Evolutionary conservation across 257 asterid species (phyloP).

Genomic region (Petrea volubilis): DNA sequence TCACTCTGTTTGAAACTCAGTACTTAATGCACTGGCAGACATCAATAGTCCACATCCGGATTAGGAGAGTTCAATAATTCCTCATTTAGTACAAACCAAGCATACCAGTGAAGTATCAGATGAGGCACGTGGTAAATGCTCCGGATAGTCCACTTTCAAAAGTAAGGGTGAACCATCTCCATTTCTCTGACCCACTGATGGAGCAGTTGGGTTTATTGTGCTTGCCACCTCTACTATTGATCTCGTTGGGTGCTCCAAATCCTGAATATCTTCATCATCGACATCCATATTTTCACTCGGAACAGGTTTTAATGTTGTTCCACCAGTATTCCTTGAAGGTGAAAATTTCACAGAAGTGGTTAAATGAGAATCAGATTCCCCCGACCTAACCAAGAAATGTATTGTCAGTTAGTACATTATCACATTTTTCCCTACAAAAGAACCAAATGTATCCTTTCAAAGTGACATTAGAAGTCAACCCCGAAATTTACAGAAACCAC

Average conservation of each 20-base stretch:
- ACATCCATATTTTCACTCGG: slow-evolving; percentile 37
- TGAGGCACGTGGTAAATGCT: slow-evolving; percentile 36
- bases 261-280: slow-evolving; percentile 32
- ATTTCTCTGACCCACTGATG: slow-evolving; percentile 33
- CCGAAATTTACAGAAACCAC: background rate
- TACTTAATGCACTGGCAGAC: too few relatives aligned
- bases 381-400: slow-evolving; percentile 48
- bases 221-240: slow-evolving; percentile 29
- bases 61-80: background rate
- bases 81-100: slow-evolving; percentile 22
- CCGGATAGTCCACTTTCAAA: slow-evolving; percentile 27
- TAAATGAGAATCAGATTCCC: slow-evolving; percentile 32
- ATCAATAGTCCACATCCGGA: too few relatives aligned
- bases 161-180: slow-evolving; percentile 37
- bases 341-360: slow-evolving; percentile 32
- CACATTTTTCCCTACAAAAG: slow-evolving; percentile 7
- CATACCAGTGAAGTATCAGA: slow-evolving; percentile 58
- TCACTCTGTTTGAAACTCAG: background rate
- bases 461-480: background rate
- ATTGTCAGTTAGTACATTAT: slow-evolving; percentile 25
- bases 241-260: slow-evolving; percentile 29
- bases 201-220: slow-evolving; percentile 26
- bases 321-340: slow-evolving; percentile 41
- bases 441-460: slow-evolving; percentile 11
- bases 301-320: slow-evolving; percentile 27